Base-by-base conservation (phyloP, 2,329 filamentous ascomycete genomes). In the Exophiala phaeomuriformis region DNA sequence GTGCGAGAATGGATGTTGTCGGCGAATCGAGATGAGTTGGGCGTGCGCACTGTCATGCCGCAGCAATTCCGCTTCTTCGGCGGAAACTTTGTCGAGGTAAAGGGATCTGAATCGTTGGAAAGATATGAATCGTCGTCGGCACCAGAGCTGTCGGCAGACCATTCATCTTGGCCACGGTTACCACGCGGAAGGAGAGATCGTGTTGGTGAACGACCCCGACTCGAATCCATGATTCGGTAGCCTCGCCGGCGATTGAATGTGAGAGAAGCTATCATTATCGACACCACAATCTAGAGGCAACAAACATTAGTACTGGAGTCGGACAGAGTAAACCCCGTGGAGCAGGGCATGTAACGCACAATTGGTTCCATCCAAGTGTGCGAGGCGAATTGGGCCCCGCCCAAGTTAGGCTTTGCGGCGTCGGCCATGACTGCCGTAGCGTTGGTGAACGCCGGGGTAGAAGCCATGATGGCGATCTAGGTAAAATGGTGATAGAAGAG, bases 21-120 rank as follows among this genome's bases (percentile, higher is more conserved):
- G 37, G 76, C 73, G 66, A 83, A 86, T n/a, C 79, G 75, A 2
- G 78, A 78, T 2, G 80, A 78, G 62, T 82, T 83, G 7, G 80
- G 81, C 4, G 75, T 83, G 6, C 68, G 64, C 53, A 80, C 64
- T 12, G 73, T 65, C 41, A 74, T 65, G n/a, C 80, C 77, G 61
- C 75, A 79, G 60, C 75, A 76, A 28, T 64, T 64, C 52, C 79
- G 73, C 55, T 72, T 70, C 65, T 80, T 81, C 27, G 75, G 70
- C 7, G 72, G 71, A 47, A 70, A 63, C 49, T 71, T 75, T 40
- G 58, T 55, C 10, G 65, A 62, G 1, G 66, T 50, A 41, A 66
- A 31, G 67, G 64, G 2, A 68, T 63, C 32, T 58, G 60, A 33
- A 68, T 74, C 71, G 7, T 67, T 67, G 31, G 71, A 73, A 30